These are phyloP conservation scores for Linderina pennispora DNA, from an alignment of 192 early-diverging fungal species.

Conservation along the genomic window DNA sequence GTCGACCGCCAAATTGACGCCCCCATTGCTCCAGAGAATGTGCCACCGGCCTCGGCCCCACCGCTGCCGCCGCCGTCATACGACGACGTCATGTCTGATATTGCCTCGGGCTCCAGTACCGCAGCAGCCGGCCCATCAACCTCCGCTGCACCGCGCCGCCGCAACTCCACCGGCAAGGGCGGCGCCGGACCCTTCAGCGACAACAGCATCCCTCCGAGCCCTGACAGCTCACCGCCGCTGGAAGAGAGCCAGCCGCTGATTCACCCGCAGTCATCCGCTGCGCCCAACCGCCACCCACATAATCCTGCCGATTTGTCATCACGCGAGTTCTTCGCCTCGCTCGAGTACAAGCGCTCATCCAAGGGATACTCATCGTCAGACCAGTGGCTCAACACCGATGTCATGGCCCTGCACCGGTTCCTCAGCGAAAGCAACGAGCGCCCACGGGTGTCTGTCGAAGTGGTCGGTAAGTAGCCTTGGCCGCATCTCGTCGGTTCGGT, in stretches of 20 bases:
- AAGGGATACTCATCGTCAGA: conserved; percentile 41
- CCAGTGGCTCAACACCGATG: conserved; percentile 36
- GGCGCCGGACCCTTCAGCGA: conserved; percentile 9
- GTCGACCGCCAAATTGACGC: no score
- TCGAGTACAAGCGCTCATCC: conserved; percentile 34
- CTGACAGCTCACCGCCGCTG: neutral
- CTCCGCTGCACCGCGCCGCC: neutral
- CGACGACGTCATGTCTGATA: conserved; percentile 25
- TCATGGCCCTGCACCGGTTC: conserved; percentile 21
- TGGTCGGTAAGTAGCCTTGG: conserved; percentile 4
- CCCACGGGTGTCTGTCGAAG: conserved; percentile 29
- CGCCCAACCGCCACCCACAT: neutral
- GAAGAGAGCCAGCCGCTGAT: conserved; percentile 3
- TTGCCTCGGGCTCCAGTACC: conserved; percentile 1
- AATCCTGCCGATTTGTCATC: conserved; percentile 9
- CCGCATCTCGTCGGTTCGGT: no score
- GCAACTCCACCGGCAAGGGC: neutral
- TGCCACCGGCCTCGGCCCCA: conserved; percentile 25
- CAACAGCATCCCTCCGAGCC: neutral
- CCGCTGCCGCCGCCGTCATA: conserved; percentile 31
- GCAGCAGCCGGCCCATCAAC: no score
- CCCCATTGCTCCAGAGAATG: no score
- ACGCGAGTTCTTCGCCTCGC: conserved; percentile 35
- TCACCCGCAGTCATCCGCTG: no score
- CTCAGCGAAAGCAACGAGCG: conserved; percentile 34